Base-by-base conservation (phyloP, 108 stramenopile species). In the Discostella pseudostelligera region DNA sequence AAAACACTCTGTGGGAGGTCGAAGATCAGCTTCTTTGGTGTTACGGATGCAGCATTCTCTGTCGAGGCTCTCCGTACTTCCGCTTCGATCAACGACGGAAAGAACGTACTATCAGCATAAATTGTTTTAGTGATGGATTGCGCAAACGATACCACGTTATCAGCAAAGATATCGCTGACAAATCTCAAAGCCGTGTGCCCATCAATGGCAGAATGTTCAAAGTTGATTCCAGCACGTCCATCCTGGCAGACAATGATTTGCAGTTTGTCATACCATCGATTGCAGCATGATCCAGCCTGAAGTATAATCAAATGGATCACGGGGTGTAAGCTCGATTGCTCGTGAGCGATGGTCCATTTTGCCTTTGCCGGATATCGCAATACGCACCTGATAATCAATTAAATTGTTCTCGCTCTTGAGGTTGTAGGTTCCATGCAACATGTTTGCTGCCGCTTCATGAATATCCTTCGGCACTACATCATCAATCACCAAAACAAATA, bases 211-310 rank as follows among this genome's bases (percentile, higher is more conserved):
- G 85, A 85, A 40, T 94, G 92, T 79, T 90, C 89, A 82, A 93
- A 93, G 70, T 93, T 93, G 67, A 92, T 82, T 46, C 72, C 72
- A 16, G 77, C 71, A 16, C 71, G 58, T 39, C 70, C 72, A 29
- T 72, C 77, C 24, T 35, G 56, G 44, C 74, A 72, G 10, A 77
- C 69, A 40, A 80, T 74, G 4, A 90, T 62, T 78, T 94, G 93
- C 11, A 94, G 60, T 72, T 94, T 94, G 72, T 94, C 93, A 62
- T 94, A 94, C 89, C 89, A 94, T 8, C 93, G 84, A 62, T 94
- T 94, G 74, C 82, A 83, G 50, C 86, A 90, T 6, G 86, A 82
- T 16, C 93, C 93, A 40, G 71, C 67, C 72, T 92, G 76, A 61
- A 54, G 72, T 32, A 49, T 4, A 35, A 59, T 26, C 12, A 28